phyloP scores from a whole-genome alignment of 768 basidiomycete species.

The Suillus bovinus region DNA sequence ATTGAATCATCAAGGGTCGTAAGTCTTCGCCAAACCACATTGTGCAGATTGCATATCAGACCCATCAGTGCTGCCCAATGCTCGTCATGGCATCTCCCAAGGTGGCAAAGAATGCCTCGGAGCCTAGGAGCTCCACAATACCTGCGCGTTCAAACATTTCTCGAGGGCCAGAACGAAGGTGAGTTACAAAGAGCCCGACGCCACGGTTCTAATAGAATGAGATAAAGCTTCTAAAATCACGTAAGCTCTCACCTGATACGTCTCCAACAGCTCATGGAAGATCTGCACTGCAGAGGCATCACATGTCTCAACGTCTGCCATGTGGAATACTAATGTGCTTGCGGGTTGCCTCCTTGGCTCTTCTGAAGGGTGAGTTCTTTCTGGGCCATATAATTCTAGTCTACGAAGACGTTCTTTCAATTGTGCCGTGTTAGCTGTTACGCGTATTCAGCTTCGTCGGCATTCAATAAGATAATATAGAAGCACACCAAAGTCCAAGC shows the following conservation, averaged over 20 bases:
- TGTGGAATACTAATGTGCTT: conserved; percentile 83
- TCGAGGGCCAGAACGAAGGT: conserved; percentile 39
- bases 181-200: conserved; percentile 47
- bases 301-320: conserved; percentile 87
- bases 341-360: conserved; percentile 75
- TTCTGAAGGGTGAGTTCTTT: conserved; percentile 86
- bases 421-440: conserved; percentile 7
- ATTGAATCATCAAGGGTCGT: conserved; percentile 3
- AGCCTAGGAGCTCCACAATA: conserved; percentile 42
- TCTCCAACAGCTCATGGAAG: conserved; percentile 73
- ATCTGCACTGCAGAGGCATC: conserved; percentile 92
- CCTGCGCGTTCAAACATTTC: conserved; percentile 45
- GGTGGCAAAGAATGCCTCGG: conserved; percentile 45
- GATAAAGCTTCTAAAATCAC: neutral
- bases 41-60: neutral
- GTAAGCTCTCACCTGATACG: conserved; percentile 62
- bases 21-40: neutral
- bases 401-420: conserved; percentile 70
- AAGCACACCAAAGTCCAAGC: conserved; percentile 80
- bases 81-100: conserved; percentile 42
- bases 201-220: conserved; percentile 37
- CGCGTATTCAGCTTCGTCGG: neutral
- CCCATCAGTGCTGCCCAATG: conserved; percentile 29
- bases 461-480: conserved; percentile 7
- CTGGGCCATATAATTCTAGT: conserved; percentile 85